phyloP scores from a whole-genome alignment of 345 rosid genomes.

The Eutrema japonicum region DNA sequence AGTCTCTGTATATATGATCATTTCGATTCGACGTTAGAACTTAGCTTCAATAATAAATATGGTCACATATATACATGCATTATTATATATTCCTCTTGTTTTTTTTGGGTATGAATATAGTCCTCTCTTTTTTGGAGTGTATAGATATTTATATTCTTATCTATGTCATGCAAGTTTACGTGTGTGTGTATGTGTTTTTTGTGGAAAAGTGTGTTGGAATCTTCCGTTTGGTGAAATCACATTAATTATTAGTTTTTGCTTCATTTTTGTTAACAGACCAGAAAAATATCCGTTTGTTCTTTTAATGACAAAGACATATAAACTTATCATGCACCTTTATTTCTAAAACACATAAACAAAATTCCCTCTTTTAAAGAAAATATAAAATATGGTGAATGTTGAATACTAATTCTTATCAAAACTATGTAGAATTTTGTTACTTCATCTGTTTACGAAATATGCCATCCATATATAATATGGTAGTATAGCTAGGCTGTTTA shows the following conservation, averaged over 20 bases:
- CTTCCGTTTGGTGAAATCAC: conserved; percentile 47
- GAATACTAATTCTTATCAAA: conserved; percentile 8
- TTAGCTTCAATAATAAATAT: conserved; percentile 31
- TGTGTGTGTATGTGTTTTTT: conserved; percentile 34
- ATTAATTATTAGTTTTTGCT: conserved; percentile 45
- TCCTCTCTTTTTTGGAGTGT: conserved; percentile 29
- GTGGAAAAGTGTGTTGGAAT: conserved; percentile 46
- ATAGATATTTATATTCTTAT: conserved; percentile 20
- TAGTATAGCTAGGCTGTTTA: conserved; percentile 15
- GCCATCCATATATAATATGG: conserved; percentile 21
- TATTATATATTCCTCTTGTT: conserved; percentile 24
- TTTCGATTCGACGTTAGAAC: conserved; percentile 5
- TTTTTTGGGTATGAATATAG: not conserved
- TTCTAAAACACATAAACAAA: not conserved
- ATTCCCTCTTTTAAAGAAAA: not conserved
- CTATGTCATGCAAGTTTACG: conserved; percentile 42
- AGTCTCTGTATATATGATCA: conserved; percentile 21
- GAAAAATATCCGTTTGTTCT: conserved; percentile 45
- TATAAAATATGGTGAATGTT: conserved; percentile 18
- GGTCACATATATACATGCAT: not conserved
- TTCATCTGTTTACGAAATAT: conserved; percentile 18
- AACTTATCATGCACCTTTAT: conserved; percentile 26
- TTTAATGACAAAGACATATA: conserved; percentile 39
- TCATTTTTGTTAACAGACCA: conserved; percentile 45
- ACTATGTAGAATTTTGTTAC: not conserved